Percentiles rank a stretch among this genome's conserved stretches.
Conservation (phyloP, 495 filamentous ascomycete species). For the Saxophila tyrrhenica region DNA sequence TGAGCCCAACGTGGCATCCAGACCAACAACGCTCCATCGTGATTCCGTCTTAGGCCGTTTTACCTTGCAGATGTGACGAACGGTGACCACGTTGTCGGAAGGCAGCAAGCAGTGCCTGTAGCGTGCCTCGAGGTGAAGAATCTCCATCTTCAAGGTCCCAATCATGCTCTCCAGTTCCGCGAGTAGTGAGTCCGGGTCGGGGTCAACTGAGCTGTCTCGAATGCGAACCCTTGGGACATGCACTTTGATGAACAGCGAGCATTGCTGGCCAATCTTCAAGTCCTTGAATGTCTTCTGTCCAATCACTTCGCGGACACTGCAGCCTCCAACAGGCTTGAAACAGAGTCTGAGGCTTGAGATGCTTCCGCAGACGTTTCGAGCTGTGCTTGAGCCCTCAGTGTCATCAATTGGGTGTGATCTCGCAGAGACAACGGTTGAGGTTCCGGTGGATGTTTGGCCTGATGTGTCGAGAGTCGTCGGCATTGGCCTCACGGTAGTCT, state of each 20-base stretch:
- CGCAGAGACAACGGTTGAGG: too few relatives aligned
- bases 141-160: slow-evolving; percentile 14
- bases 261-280: slow-evolving; percentile 6
- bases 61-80: slow-evolving; percentile 10
- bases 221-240: slow-evolving; percentile 3
- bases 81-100: slow-evolving; percentile 10
- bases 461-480: background rate
- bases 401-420: too few relatives aligned
- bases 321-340: slow-evolving; percentile 10
- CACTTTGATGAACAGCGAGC: slow-evolving; percentile 12
- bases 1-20: background rate
- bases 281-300: slow-evolving; percentile 15
- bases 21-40: slow-evolving; percentile 15
- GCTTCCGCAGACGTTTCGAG: background rate
- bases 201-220: background rate
- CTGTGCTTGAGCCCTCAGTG: too few relatives aligned
- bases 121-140: slow-evolving; percentile 19
- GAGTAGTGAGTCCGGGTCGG: slow-evolving; percentile 10
- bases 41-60: slow-evolving; percentile 11
- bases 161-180: slow-evolving; percentile 21
- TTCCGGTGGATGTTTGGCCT: too few relatives aligned
- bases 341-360: slow-evolving; percentile 14
- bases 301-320: slow-evolving; percentile 4
- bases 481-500: slow-evolving; percentile 5
- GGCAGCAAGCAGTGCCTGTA: slow-evolving; percentile 17